Conservation (phyloP, 345 rosid genomes). For the Eucalyptus caleyi region DNA sequence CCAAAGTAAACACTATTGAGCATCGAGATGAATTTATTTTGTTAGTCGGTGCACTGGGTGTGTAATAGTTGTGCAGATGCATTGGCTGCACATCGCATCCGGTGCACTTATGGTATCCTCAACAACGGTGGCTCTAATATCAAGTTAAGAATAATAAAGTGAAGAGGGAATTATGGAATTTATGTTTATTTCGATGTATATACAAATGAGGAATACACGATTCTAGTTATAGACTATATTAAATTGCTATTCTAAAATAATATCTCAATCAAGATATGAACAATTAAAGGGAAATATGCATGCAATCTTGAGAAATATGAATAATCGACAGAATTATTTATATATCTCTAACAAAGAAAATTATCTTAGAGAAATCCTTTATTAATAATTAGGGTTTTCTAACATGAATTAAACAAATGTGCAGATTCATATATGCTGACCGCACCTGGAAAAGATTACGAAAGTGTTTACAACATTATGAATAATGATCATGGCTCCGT, state of each 20-base stretch:
- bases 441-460: neutral
- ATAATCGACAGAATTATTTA: accelerated
- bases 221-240: neutral
- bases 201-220: too few species aligned
- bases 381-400: too few species aligned
- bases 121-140: neutral
- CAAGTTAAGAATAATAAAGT: neutral
- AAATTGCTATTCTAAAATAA: too few species aligned
- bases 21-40: neutral
- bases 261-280: too few species aligned
- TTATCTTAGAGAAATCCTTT: neutral
- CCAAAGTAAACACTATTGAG: neutral
- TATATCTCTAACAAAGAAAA: neutral
- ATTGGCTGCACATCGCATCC: accelerated
- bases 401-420: too few species aligned
- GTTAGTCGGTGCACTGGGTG: neutral
- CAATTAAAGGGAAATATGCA: neutral
- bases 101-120: neutral
- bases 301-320: neutral
- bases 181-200: neutral
- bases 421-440: neutral
- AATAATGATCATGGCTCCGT: neutral
- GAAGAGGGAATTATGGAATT: neutral
- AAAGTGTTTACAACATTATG: neutral
- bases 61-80: neutral